A percentile compares a stretch with the other conserved stretches of the same genome.
phyloP scores from a whole-genome alignment of 345 rosid genomes.

The Mangifera indica region DNA sequence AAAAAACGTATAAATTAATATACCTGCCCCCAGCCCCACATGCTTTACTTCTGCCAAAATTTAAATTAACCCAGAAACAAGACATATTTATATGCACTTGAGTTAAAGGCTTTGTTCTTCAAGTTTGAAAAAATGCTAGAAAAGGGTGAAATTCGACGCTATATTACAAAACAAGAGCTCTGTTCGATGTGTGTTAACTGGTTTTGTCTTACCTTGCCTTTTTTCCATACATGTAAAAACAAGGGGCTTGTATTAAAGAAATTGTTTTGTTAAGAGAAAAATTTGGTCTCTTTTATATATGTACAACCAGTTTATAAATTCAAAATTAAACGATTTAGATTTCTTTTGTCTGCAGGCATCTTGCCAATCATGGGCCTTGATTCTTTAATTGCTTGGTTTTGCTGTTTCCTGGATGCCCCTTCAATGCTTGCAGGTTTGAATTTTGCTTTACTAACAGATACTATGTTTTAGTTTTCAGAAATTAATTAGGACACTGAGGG shows the following conservation, averaged over 20 bases:
- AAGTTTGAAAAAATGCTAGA: conserved; percentile 19
- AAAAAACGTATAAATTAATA: background rate
- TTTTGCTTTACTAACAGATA: too few relatives aligned
- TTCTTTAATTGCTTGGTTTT: conserved; percentile 1
- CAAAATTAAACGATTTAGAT: background rate
- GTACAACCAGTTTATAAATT: background rate
- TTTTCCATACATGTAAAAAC: conserved; percentile 22
- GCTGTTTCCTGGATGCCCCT: too few relatives aligned
- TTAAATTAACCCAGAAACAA: conserved; percentile 8
- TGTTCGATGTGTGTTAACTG: conserved; percentile 22
- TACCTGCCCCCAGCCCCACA: background rate
- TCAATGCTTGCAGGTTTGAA: too few relatives aligned
- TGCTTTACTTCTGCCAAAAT: background rate
- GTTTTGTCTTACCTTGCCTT: conserved; percentile 17
- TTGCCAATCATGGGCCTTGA: conserved; percentile 22
- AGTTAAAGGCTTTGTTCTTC: background rate
- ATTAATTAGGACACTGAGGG: too few relatives aligned
- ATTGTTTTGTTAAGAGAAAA: conserved; percentile 15
- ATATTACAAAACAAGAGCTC: conserved; percentile 29
- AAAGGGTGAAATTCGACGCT: conserved; percentile 8
- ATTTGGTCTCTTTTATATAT: too few relatives aligned
- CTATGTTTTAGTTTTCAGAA: too few relatives aligned
- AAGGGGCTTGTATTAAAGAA: conserved; percentile 16
- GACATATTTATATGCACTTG: background rate
- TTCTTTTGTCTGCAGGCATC: conserved; percentile 27